phyloP scores from a whole-genome alignment of 164 flowering plant species.

The Houttuynia cordata region DNA sequence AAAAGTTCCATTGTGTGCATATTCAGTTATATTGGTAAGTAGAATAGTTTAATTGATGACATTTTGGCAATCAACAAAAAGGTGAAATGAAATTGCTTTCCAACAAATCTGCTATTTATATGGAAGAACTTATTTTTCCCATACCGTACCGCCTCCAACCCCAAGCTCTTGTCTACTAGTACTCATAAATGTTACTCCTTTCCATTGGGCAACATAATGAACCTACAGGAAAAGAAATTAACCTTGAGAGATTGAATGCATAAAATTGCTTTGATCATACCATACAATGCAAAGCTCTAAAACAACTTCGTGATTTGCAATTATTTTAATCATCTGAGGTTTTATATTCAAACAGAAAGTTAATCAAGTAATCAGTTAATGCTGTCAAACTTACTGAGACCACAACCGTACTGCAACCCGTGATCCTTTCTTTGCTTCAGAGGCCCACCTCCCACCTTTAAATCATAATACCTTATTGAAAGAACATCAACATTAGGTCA shows the following conservation, averaged over 20 bases:
- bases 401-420: conserved; percentile 95
- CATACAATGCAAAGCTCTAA: too few relatives aligned
- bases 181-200: conserved; percentile 82
- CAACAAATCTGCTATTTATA: too few relatives aligned
- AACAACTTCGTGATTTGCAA: too few relatives aligned
- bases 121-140: conserved; percentile 4
- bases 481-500: conserved; percentile 3
- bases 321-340: too few relatives aligned
- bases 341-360: too few relatives aligned
- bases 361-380: too few relatives aligned
- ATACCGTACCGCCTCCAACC: conserved; percentile 91
- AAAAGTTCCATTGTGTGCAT: conserved; percentile 12
- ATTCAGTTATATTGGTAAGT: background rate
- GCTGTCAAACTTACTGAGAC: conserved; percentile 17
- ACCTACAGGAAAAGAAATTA: conserved; percentile 35
- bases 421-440: conserved; percentile 87
- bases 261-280: too few relatives aligned
- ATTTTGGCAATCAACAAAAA: background rate
- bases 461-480: conserved; percentile 68
- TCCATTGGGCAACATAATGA: conserved; percentile 98
- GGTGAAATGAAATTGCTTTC: too few relatives aligned
- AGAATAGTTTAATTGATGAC: background rate
- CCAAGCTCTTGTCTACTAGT: conserved; percentile 96
- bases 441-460: conserved; percentile 81
- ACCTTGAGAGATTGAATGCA: background rate